These are phyloP conservation scores for Leishmania arabica DNA, from an alignment of 208 protist genomes.

Conservation along the genomic window DNA sequence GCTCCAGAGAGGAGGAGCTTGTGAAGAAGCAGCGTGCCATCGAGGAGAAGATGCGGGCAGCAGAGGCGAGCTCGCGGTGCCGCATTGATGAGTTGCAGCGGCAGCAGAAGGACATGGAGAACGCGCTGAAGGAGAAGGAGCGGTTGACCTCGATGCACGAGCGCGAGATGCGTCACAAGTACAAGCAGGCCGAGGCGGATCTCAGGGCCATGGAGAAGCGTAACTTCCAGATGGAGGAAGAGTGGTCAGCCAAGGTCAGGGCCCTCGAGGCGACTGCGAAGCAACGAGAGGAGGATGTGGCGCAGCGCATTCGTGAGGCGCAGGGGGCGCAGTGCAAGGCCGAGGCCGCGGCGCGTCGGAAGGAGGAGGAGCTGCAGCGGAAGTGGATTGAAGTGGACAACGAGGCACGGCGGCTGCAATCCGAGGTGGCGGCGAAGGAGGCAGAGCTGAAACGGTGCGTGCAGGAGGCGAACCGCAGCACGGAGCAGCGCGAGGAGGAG, in stretches of 20 bases:
- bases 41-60: conserved; percentile 47
- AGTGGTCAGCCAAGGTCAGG: conserved; percentile 49
- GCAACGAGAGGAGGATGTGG: conserved; percentile 49
- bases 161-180: conserved; percentile 42
- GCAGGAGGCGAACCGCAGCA: conserved; percentile 44
- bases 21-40: conserved; percentile 43
- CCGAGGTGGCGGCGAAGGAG: conserved; percentile 55
- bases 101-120: conserved; percentile 52
- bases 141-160: conserved; percentile 38
- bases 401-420: conserved; percentile 45
- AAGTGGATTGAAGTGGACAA: conserved; percentile 55
- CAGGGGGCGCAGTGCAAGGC: conserved; percentile 41
- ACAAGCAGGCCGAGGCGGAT: conserved; percentile 46
- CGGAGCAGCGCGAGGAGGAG: conserved; percentile 42
- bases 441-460: conserved; percentile 55
- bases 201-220: conserved; percentile 37
- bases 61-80: conserved; percentile 41
- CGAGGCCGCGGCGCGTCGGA: conserved; percentile 42
- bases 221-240: conserved; percentile 41
- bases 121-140: conserved; percentile 54
- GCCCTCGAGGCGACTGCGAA: conserved; percentile 43
- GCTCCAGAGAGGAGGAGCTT: conserved; percentile 49
- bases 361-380: conserved; percentile 50
- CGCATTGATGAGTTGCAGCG: conserved; percentile 63
- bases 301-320: conserved; percentile 37